These are phyloP conservation scores for Cladosporium halotolerans DNA, from an alignment of 2,329 filamentous ascomycete species.

Conservation along the genomic window DNA sequence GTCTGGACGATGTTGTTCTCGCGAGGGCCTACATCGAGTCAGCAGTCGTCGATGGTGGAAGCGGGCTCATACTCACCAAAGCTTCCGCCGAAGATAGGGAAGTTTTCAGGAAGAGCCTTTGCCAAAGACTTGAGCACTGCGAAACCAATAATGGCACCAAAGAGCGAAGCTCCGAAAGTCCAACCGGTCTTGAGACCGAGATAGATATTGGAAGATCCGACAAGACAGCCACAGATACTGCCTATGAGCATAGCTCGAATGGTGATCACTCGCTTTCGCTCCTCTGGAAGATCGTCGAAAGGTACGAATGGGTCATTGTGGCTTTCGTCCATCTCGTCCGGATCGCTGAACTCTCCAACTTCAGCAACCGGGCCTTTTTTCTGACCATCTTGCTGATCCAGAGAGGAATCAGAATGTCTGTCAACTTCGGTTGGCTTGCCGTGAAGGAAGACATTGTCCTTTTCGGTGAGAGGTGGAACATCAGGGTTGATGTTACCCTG, in stretches of 20 bases:
- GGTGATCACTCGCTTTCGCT: constrained; percentile 48
- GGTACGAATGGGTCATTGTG: constrained; percentile 36
- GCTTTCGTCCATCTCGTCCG: constrained; percentile 24
- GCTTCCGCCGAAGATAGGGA: constrained; percentile 48
- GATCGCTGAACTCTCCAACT: constrained; percentile 25
- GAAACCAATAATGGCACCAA: constrained; percentile 52
- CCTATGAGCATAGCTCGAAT: constrained; percentile 51
- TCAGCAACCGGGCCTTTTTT: constrained; percentile 22
- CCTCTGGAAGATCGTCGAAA: constrained; percentile 38
- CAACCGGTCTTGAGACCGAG: constrained; percentile 47
- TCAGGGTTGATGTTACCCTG: constrained; percentile 27
- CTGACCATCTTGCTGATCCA: constrained; percentile 18
- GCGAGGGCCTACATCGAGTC: constrained; percentile 39
- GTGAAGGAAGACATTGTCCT: constrained; percentile 29
- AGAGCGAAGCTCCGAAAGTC: constrained; percentile 35
- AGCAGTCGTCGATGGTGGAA: neutral
- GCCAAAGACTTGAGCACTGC: constrained; percentile 52
- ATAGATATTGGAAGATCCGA: constrained; percentile 59
- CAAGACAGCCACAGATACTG: constrained; percentile 51
- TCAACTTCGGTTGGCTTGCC: neutral
- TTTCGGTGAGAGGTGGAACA: constrained; percentile 31
- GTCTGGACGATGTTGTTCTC: constrained; percentile 60
- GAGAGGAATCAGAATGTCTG: neutral
- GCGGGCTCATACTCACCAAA: constrained; percentile 35
- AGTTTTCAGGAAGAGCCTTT: constrained; percentile 40